Percentiles rank a stretch among this genome's conserved stretches.
phyloP scores from a whole-genome alignment of 129 eudicot genomes.

The Apium graveolens region DNA sequence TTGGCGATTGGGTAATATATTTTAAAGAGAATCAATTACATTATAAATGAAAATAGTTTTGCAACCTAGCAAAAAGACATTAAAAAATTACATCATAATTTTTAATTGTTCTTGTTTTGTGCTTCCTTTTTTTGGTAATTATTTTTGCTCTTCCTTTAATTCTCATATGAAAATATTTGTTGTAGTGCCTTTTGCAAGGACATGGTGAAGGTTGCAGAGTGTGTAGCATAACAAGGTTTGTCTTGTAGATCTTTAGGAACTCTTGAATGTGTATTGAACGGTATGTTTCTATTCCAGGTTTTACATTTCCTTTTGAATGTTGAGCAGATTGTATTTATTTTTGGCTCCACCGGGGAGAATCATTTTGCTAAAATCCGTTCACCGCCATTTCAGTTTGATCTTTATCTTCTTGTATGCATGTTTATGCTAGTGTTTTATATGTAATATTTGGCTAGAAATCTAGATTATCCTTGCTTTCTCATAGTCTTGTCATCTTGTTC shows the following conservation, averaged over 20 bases:
- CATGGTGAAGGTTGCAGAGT: slow-evolving; percentile 78
- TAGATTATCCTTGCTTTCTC: neutral
- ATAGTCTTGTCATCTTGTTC: neutral
- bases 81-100: neutral
- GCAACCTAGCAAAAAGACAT: too few relatives aligned
- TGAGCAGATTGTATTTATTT: slow-evolving; percentile 71
- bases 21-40: neutral
- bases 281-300: neutral
- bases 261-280: neutral
- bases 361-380: slow-evolving; percentile 81
- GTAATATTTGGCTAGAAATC: neutral
- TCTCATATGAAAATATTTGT: slow-evolving; percentile 16
- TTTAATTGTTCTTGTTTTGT: too few relatives aligned
- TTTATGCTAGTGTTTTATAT: neutral
- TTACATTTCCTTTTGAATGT: neutral
- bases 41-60: neutral
- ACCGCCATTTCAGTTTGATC: slow-evolving; percentile 79
- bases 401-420: neutral
- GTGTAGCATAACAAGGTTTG: slow-evolving; percentile 84
- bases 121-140: too few relatives aligned
- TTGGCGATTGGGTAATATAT: slow-evolving; percentile 64
- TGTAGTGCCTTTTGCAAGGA: slow-evolving; percentile 79
- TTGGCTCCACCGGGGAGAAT: slow-evolving; percentile 90
- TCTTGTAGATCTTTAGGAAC: neutral
- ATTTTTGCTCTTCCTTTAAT: neutral